Conservation (phyloP, 768 basidiomycete genomes). For the Termitomyces sp. region DNA sequence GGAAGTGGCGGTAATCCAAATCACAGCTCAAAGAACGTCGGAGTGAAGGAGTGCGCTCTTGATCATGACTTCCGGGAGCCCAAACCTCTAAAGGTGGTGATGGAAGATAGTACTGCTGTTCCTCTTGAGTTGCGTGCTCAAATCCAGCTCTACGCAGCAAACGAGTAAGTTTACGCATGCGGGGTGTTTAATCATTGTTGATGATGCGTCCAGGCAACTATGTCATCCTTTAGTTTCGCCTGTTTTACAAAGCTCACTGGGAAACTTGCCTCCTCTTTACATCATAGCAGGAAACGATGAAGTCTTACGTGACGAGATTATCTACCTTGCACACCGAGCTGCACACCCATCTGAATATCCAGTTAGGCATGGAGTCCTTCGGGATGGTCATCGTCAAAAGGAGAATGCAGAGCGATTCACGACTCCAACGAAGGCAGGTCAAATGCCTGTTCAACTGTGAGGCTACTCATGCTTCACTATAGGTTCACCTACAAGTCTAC, state of each 20-base stretch:
- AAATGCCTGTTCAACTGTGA: slow-evolving; percentile 20
- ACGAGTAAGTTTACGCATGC: neutral
- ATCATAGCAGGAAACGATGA: slow-evolving; percentile 73
- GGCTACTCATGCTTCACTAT: neutral
- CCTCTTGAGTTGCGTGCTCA: neutral
- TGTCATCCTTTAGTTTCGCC: neutral
- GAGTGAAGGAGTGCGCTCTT: neutral
- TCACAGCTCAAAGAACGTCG: neutral
- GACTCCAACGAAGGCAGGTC: slow-evolving; percentile 15
- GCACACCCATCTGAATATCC: slow-evolving; percentile 69
- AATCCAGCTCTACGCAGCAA: neutral
- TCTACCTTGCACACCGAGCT: slow-evolving; percentile 77
- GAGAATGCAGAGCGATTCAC: neutral
- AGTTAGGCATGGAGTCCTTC: slow-evolving; percentile 18
- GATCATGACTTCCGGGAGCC: neutral
- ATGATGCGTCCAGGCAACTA: neutral
- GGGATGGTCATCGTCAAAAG: neutral
- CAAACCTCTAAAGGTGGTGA: neutral
- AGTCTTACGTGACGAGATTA: slow-evolving; percentile 72
- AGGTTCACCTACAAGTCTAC: slow-evolving; percentile 75
- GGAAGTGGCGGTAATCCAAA: neutral
- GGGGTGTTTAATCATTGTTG: neutral
- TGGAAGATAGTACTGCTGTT: neutral
- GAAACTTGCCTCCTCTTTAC: slow-evolving; percentile 50
- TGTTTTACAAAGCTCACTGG: neutral